Evolutionary conservation across 169 alveolate species (phyloP), one percentile per base, ranked within the genome.

Genomic region (Eimeria praecox): DNA sequence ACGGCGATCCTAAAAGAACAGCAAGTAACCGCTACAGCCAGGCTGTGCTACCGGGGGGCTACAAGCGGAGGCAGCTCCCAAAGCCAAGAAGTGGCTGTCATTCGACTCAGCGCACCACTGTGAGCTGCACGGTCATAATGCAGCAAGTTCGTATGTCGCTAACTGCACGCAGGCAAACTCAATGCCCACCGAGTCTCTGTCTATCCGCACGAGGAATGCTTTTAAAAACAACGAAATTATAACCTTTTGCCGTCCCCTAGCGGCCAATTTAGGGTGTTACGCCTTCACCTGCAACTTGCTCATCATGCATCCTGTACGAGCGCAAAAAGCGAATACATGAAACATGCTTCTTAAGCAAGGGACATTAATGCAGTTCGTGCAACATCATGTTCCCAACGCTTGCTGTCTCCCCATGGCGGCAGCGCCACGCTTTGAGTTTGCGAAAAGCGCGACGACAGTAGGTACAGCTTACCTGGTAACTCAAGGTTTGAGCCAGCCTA

Each of bases 51-150:
- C 71, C 93, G 93, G 30, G 93, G 93, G 16, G 49, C 59, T 46
- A 35, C 93, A 9, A 66, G 44, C 3, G 52, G 64, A 87, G 78
- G 66, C 18, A 8, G 27, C 93, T 30, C 82, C 46, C 93, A 87
- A 62, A 71, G 38, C 64, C 93, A 87, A 87, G 93, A 87, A 62
- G 93, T 87, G 44, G 91, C 91, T 35, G 22, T 87, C 40, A 87
- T 87, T 35, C 93, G 93, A 44, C 80, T 87, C 49, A 56, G 46
- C 14, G 93, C 91, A 59, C 83, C 83, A 12, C 59, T 87, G n/a
- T 87, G 52, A 73, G 4, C 3, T 18, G 6, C 83, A 20, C 2
- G 9, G 52, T 4, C 30, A 20, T 22, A 38, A 30, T 8, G 75
- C 12, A 27, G 40, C 2, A 20, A 12, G 12, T 12, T 10, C 9